A percentile compares a stretch with the other conserved stretches of the same genome.
Evolutionary conservation across 176 grass and related monocot species (phyloP).

Genomic region (Panicum miliaceum): DNA sequence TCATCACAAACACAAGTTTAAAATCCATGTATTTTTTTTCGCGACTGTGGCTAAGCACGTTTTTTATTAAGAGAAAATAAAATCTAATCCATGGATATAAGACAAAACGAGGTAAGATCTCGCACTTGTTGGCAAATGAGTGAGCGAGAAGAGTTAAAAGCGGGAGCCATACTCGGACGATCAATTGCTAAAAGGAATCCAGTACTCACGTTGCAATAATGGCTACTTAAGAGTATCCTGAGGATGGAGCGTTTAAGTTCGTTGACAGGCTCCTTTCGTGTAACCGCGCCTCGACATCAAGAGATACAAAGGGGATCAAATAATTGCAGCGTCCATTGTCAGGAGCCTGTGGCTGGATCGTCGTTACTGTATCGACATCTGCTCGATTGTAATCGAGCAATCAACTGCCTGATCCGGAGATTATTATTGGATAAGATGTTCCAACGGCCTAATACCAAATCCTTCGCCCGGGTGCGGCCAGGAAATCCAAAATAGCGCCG

Average conservation of each 20-base stretch:
- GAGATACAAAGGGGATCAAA: constrained; percentile 8
- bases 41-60: no score
- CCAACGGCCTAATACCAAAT: background rate
- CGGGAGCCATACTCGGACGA: background rate
- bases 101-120: background rate
- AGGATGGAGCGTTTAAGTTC: background rate
- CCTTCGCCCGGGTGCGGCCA: background rate
- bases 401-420: background rate
- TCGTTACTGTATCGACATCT: constrained; percentile 18
- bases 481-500: background rate
- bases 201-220: background rate
- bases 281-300: background rate
- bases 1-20: no score
- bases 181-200: background rate
- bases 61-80: no score
- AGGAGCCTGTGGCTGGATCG: background rate
- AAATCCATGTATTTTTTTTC: no score
- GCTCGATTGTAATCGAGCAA: background rate
- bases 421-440: background rate
- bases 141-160: background rate
- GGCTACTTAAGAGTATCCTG: background rate
- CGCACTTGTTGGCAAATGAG: background rate
- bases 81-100: background rate
- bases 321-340: background rate
- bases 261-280: background rate